Evolutionary conservation across 495 filamentous ascomycete species (phyloP).

Genomic region (Rhypophila decipiens): DNA sequence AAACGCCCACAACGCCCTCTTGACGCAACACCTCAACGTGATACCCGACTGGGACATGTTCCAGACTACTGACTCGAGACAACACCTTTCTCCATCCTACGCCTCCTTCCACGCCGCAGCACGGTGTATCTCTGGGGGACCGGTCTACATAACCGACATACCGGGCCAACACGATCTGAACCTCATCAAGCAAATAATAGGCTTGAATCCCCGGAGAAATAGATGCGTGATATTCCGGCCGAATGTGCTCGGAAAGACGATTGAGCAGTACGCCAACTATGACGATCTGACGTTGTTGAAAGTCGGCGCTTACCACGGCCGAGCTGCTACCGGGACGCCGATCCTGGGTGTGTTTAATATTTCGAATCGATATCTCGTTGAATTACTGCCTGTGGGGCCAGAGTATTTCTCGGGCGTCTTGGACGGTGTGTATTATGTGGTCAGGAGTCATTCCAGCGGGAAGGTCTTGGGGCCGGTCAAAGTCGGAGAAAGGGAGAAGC

Average conservation of each 20-base stretch:
- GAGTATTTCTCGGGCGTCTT: slow-evolving; percentile 65
- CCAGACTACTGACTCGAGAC: slow-evolving; percentile 71
- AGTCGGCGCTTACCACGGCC: slow-evolving; percentile 62
- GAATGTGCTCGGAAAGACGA: slow-evolving; percentile 58
- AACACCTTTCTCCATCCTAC: too few relatives aligned
- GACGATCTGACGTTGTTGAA: slow-evolving; percentile 67
- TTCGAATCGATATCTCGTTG: slow-evolving; percentile 46
- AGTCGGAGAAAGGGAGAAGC: slow-evolving; percentile 26
- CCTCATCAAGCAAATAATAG: slow-evolving; percentile 72
- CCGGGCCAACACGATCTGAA: slow-evolving; percentile 72
- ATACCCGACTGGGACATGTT: slow-evolving; percentile 99
- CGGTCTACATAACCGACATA: slow-evolving; percentile 86
- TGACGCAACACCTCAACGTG: slow-evolving; percentile 55
- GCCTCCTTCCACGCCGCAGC: slow-evolving; percentile 82
- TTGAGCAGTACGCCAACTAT: slow-evolving; percentile 68
- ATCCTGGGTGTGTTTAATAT: slow-evolving; percentile 86
- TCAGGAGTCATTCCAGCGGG: slow-evolving; percentile 67
- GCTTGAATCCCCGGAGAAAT: slow-evolving; percentile 53
- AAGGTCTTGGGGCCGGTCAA: slow-evolving; percentile 48
- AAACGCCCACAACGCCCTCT: slow-evolving; percentile 85
- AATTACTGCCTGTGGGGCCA: slow-evolving; percentile 64
- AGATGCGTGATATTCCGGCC: slow-evolving; percentile 74
- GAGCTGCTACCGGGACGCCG: slow-evolving; percentile 59
- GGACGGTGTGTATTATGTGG: slow-evolving; percentile 50
- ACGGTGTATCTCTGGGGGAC: slow-evolving; percentile 82